Evolutionary conservation across 2,329 filamentous ascomycete species (phyloP), one percentile per base, ranked within the genome.

Genomic region (Biscogniauxia mediterranea): DNA sequence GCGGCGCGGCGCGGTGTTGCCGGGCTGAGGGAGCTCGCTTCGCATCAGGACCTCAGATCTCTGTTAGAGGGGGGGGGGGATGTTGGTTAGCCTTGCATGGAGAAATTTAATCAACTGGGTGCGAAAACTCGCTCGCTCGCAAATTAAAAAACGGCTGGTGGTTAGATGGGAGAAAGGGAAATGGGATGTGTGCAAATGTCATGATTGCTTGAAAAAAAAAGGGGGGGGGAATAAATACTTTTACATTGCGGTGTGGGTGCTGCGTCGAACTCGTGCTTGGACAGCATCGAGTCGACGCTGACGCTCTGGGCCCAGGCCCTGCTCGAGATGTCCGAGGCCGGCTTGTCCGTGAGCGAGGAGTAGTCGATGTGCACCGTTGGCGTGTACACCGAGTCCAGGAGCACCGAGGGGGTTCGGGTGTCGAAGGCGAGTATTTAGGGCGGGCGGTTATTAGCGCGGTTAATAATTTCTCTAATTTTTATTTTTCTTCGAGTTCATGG

Each of bases 341-440:
- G 21, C 49, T 67, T 67, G 53, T 66, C 68, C 11, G 70, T 62
- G 52, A 74, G 51, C 52, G 61, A 62, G 28, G 68, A 68, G 64
- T 74, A 71, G 63, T 74, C 69, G n/a, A 71, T 63, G 15, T 54
- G 46, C 19, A 72, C 55, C 11, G 62, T 60, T 4, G 64, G 61
- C 2, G 68, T 67, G 54, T 68, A 72, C 21, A 70, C 67, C 2
- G 70, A 65, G 19, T 64, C 52, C 0, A 56, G 53, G 50, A 72
- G 66, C 9, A 62, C 62, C 17, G 25, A 11, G 19, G 55, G 11
- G 21, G 65, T 56, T n/a, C 13, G 15, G 7, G 60, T 65, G 61
- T 73, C 71, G 61, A 71, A 71, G 66, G 66, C 69, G 46, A 66
- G 61, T 54, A 65, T 61, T 70, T 72, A 32, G 28, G 11, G 54